Conservation (phyloP, 257 asterid species). For the Ocimum tenuiflorum region DNA sequence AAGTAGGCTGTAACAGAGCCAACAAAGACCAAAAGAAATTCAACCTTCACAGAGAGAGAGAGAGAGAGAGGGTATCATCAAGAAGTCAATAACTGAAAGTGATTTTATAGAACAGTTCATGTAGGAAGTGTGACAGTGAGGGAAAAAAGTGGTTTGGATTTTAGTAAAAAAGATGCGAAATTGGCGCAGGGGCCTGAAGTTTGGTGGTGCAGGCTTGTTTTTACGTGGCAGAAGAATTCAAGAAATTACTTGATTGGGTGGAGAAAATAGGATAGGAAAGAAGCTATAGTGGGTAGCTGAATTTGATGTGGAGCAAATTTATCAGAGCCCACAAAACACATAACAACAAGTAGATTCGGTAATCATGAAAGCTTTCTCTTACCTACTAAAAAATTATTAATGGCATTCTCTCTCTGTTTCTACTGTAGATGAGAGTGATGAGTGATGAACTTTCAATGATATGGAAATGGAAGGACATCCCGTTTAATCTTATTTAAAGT, state of each 20-base stretch:
- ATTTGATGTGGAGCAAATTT: conserved; percentile 3
- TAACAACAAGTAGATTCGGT: conserved; percentile 27
- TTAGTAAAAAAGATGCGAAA: too few species aligned
- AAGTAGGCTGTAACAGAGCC: conserved; percentile 10
- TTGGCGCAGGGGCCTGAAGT: too few species aligned
- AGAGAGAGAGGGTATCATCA: too few species aligned
- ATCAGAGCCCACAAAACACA: conserved; percentile 23
- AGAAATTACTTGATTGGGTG: not conserved
- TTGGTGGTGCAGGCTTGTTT: too few species aligned
- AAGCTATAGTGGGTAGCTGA: not conserved
- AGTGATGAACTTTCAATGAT: not conserved
- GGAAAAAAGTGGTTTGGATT: too few species aligned
- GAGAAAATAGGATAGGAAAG: conserved; percentile 12
- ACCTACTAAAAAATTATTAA: not conserved
- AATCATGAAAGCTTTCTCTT: conserved; percentile 7
- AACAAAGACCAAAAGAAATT: not conserved
- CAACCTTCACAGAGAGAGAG: conserved; percentile 11
- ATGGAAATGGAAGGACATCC: not conserved
- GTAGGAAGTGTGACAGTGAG: conserved; percentile 36
- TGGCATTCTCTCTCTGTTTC: not conserved
- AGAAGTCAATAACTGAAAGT: conserved; percentile 50
- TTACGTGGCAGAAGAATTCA: conserved; percentile 18
- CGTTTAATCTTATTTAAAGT: not conserved
- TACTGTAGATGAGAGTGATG: not conserved
- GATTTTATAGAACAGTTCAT: conserved; percentile 23